These are phyloP conservation scores for Helotiales sp. DNA, from an alignment of 2,329 filamentous ascomycete species.

Conservation along the genomic window DNA sequence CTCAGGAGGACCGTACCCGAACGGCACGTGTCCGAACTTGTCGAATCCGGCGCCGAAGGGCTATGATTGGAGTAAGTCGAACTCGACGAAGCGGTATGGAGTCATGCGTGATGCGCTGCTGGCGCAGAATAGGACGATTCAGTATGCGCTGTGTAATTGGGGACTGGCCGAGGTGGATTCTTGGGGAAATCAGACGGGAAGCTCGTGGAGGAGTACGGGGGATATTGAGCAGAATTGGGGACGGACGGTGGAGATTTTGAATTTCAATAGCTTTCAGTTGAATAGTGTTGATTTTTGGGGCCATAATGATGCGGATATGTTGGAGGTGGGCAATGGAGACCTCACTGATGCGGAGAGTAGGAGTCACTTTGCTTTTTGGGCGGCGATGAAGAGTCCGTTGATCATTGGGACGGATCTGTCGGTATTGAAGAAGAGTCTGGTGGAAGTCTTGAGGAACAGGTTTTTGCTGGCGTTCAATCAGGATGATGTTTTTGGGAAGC, in stretches of 20 bases:
- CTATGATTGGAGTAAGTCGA: constrained; percentile 56
- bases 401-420: constrained; percentile 36
- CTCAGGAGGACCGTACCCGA: constrained; percentile 38
- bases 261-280: constrained; percentile 45
- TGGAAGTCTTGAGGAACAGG: constrained; percentile 35
- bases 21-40: constrained; percentile 48
- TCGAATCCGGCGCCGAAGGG: constrained; percentile 47
- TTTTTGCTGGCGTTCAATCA: constrained; percentile 35
- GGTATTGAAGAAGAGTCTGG: constrained; percentile 36
- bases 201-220: constrained; percentile 52
- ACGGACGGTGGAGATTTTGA: constrained; percentile 43
- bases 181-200: constrained; percentile 56
- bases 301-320: constrained; percentile 41
- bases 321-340: constrained; percentile 44
- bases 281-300: constrained; percentile 46
- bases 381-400: constrained; percentile 35
- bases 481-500: constrained; percentile 46
- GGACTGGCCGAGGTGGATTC: constrained; percentile 54
- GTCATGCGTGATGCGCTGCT: constrained; percentile 58
- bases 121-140: constrained; percentile 51
- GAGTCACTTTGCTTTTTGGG: constrained; percentile 35
- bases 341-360: constrained; percentile 43
- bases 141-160: constrained; percentile 60
- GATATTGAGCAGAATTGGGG: constrained; percentile 49
- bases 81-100: constrained; percentile 50